Base-by-base conservation (phyloP, 768 basidiomycete genomes). In the Chalciporus piperatus region DNA sequence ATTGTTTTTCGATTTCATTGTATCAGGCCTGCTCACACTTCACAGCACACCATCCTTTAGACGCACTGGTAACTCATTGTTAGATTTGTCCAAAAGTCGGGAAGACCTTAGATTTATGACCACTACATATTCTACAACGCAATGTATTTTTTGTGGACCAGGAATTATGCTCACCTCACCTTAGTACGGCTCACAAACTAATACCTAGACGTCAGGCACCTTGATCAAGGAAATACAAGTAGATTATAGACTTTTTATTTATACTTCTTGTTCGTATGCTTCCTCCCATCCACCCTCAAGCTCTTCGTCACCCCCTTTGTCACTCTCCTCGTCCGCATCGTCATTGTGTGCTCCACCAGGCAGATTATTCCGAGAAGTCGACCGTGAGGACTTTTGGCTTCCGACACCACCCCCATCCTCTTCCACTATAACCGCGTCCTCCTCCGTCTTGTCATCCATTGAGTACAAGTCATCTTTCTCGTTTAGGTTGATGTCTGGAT, bases 191-290 rank as follows among this genome's bases (percentile, higher is more conserved):
- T 17, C 16, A 41, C 22, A 41, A 5, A 41, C 41, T 39, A 44
- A 41, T 51, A 45, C 11, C 14, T 38, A 32, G 41, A 10, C 30
- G 30, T 32, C 11, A 13, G 30, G 11, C 30, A n/a, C 16, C n/a
- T 2, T n/a, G 35, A 37, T 6, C 9, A 32, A 32, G 1, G 16
- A 2, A n/a, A 37, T 37, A 37, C 35, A n/a, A 37, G 32, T 32
- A 32, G 35, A 37, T 37, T 16, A 37, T 37, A n/a, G 35, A 37
- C n/a, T 16, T 37, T 16, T 37, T 37, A 37, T 20, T 63, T 48
- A 69, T 14, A 87, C 80, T 68, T 91, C 89, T 61, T 90, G 88
- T 61, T 91, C 87, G 59, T 87, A 91, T 22, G 65, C 73, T 42
- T 81, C 85, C 54, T 72, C 69, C 67, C 76, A 77, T 40, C 70